Conservation (phyloP, 2,329 filamentous ascomycete species). For the Bipolaris cookei region DNA sequence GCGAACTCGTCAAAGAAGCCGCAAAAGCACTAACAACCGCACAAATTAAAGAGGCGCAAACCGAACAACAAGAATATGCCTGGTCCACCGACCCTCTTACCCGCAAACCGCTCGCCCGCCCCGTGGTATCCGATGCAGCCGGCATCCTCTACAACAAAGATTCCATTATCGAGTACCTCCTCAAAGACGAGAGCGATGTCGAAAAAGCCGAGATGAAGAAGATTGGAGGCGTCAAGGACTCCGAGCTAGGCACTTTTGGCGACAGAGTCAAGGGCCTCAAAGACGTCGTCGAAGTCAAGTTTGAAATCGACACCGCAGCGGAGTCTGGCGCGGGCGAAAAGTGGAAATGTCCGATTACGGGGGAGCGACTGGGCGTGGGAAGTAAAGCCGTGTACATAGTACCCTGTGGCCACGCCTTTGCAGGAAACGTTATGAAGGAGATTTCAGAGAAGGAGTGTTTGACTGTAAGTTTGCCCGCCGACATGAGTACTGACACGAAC, state of each 20-base stretch:
- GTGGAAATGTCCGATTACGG: constrained; percentile 86
- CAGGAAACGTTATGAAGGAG: constrained; percentile 82
- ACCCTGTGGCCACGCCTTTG: constrained; percentile 94
- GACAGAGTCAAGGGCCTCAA: constrained; percentile 77
- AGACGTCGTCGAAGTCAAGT: constrained; percentile 86
- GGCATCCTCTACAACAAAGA: constrained; percentile 96
- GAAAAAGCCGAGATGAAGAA: constrained; percentile 64
- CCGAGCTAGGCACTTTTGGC: constrained; percentile 56
- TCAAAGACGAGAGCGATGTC: constrained; percentile 62
- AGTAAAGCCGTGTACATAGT: constrained; percentile 87
- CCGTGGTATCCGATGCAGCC: constrained; percentile 81
- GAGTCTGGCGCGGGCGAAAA: constrained; percentile 54
- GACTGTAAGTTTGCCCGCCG: constrained; percentile 51
- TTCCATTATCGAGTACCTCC: constrained; percentile 74
- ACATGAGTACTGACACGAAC: background rate
- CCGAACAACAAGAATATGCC: constrained; percentile 82
- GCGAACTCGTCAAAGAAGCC: constrained; percentile 94
- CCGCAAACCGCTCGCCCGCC: constrained; percentile 72
- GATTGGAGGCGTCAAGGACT: constrained; percentile 54
- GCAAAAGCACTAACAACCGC: constrained; percentile 81
- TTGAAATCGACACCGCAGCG: constrained; percentile 61
- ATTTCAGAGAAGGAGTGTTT: constrained; percentile 70
- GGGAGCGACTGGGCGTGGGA: constrained; percentile 80
- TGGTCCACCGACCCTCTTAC: constrained; percentile 92
- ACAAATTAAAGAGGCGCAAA: constrained; percentile 85